Conservation (phyloP, 2,329 filamentous ascomycete species). For the Fusarium pseudonygamai region DNA sequence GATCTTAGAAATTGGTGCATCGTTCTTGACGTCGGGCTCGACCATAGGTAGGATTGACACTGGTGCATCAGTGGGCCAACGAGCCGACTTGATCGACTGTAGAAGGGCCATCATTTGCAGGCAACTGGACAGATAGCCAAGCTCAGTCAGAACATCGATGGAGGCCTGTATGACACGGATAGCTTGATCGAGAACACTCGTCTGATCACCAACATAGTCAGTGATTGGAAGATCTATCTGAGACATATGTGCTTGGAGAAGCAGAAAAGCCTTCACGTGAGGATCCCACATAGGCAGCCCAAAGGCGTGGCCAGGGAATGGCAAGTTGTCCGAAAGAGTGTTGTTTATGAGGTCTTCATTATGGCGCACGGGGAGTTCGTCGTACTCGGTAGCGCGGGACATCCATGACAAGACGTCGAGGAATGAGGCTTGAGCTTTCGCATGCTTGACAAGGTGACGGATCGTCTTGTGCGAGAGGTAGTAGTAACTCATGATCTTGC, state of each 20-base stretch:
- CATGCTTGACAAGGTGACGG: conserved; percentile 80
- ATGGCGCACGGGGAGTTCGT: conserved; percentile 96
- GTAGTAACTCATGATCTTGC: conserved; percentile 99
- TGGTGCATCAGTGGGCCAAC: conserved; percentile 87
- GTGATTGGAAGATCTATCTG: conserved; percentile 92
- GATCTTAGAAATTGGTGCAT: conserved; percentile 56
- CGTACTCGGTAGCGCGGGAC: conserved; percentile 92
- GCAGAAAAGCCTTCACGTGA: conserved; percentile 93
- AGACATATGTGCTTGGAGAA: conserved; percentile 95
- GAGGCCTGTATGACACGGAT: conserved; percentile 97
- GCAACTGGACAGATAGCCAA: conserved; percentile 82
- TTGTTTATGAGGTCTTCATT: conserved; percentile 98
- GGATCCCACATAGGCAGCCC: conserved; percentile 97
- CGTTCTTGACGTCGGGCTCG: conserved; percentile 54
- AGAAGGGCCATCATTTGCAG: conserved; percentile 85
- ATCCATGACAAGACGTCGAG: conserved; percentile 90
- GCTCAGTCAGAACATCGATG: conserved; percentile 91
- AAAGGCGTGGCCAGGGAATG: conserved; percentile 67
- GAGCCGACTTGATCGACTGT: conserved; percentile 90
- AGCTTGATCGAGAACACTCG: conserved; percentile 88
- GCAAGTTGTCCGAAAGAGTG: conserved; percentile 84
- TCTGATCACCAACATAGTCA: conserved; percentile 96
- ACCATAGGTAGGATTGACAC: conserved; percentile 83
- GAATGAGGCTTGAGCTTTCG: conserved; percentile 79
- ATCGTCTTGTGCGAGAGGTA: conserved; percentile 97